Conservation (phyloP, 768 basidiomycete genomes). For the Podaxis mareebaensis region DNA sequence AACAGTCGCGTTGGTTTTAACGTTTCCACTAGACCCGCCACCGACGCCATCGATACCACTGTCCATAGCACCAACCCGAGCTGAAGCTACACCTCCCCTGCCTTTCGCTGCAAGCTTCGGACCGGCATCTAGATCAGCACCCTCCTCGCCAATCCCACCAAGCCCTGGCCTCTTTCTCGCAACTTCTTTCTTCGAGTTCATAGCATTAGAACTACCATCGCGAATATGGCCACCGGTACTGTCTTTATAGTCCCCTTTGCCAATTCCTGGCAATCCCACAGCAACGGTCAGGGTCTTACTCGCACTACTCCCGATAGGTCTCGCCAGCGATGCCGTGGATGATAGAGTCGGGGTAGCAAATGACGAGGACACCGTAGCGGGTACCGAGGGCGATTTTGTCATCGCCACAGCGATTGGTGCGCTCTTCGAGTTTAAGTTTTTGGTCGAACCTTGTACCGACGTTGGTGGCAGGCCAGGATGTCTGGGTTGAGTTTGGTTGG, state of each 20-base stretch:
- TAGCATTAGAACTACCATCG: neutral
- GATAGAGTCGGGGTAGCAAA: conserved; percentile 73
- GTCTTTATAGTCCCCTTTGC: neutral
- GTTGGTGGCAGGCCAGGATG: neutral
- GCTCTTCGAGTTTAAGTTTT: conserved; percentile 23
- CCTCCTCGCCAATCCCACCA: conserved; percentile 8
- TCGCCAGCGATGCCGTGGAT: conserved; percentile 74
- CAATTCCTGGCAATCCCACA: conserved; percentile 6
- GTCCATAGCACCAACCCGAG: neutral
- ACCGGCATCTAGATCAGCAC: neutral
- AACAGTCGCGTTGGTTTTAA: neutral
- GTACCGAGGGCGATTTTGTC: conserved; percentile 66
- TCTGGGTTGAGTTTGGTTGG: neutral
- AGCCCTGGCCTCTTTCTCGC: conserved; percentile 8
- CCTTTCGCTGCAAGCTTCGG: conserved; percentile 1
- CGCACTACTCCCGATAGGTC: conserved; percentile 31
- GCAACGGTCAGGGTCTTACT: conserved; percentile 6
- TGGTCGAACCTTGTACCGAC: neutral
- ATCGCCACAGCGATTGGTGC: conserved; percentile 29
- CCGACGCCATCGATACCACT: neutral
- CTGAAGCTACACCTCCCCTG: neutral
- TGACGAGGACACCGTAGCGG: conserved; percentile 69
- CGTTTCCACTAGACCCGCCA: neutral
- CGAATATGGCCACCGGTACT: neutral
- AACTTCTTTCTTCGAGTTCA: conserved; percentile 1